Evolutionary conservation across 805 yeast genomes (phyloP).

Genomic region (Candida coquimbonensis): DNA sequence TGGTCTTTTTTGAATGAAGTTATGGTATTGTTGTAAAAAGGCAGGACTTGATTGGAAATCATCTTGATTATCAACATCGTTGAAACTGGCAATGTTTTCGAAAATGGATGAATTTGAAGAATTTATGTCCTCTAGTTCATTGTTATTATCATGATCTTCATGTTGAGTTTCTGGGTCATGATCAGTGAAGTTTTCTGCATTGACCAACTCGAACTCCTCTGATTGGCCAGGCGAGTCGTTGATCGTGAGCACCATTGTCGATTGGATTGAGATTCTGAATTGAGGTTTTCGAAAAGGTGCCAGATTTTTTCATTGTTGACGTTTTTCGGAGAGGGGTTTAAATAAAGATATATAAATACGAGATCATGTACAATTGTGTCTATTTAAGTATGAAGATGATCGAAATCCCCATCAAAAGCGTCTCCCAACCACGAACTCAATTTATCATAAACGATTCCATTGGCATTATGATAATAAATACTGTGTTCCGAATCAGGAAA

Average conservation of each 20-base stretch:
- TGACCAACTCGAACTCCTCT: not conserved
- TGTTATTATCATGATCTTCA: not conserved
- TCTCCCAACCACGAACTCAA: conserved; percentile 55
- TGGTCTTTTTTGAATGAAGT: not conserved
- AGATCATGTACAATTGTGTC: not conserved
- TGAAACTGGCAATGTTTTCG: conserved; percentile 1
- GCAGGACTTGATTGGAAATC: conserved; percentile 1
- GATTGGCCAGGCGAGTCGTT: not conserved
- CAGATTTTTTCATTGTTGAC: not conserved
- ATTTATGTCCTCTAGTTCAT: not conserved
- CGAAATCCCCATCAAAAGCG: conserved; percentile 51
- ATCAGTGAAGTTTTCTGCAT: not conserved
- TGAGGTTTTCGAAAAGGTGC: not conserved
- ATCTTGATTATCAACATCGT: not conserved
- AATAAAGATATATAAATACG: too few relatives aligned
- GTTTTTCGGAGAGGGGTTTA: too few relatives aligned
- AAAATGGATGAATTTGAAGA: conserved; percentile 5
- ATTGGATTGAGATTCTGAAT: not conserved
- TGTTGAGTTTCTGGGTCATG: not conserved
- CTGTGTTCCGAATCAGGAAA: conserved; percentile 82
- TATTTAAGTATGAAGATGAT: conserved; percentile 13
- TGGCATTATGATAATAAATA: conserved; percentile 66
- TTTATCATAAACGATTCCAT: conserved; percentile 60
- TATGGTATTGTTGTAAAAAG: conserved; percentile 1
- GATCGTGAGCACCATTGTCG: not conserved